Conservation (phyloP, 2,329 filamentous ascomycete genomes). For the Chaetomium olivaceum region DNA sequence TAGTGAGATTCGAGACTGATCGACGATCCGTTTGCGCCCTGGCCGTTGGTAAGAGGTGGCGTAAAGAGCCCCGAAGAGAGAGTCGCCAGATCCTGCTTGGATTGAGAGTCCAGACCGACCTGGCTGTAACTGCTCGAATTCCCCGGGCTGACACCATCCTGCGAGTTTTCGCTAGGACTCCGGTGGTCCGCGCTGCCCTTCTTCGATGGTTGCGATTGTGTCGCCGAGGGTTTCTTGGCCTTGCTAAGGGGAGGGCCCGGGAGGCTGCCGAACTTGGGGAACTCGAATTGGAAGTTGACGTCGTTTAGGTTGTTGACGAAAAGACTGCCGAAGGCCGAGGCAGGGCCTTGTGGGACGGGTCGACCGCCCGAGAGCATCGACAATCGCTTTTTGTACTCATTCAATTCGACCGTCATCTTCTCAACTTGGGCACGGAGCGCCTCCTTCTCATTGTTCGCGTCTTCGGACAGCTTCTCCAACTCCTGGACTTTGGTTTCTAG, state of each 20-base stretch:
- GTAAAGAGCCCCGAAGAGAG: constrained; percentile 59
- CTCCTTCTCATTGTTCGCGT: constrained; percentile 81
- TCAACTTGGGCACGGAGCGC: constrained; percentile 85
- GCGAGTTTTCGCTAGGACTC: constrained; percentile 40
- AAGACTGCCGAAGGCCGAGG: constrained; percentile 48
- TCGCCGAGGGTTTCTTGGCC: constrained; percentile 25
- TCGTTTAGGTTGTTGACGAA: constrained; percentile 64
- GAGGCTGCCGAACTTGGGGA: constrained; percentile 86
- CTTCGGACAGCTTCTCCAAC: constrained; percentile 79
- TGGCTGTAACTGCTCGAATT: constrained; percentile 40
- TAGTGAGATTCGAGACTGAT: constrained; percentile 54
- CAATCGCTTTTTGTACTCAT: constrained; percentile 86
- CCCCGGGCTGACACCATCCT: constrained; percentile 38
- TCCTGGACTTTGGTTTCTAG: constrained; percentile 77
- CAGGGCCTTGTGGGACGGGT: constrained; percentile 33
- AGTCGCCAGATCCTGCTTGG: constrained; percentile 55
- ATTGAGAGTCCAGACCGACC: constrained; percentile 39
- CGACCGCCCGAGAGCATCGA: constrained; percentile 53
- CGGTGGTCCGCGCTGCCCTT: constrained; percentile 37
- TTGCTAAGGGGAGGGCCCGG: constrained; percentile 46
- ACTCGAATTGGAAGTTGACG: constrained; percentile 91
- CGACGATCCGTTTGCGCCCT: constrained; percentile 48
- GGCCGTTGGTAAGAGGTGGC: constrained; percentile 51
- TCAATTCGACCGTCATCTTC: constrained; percentile 78
- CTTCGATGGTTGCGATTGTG: constrained; percentile 22